Percentiles rank a stretch among this genome's conserved stretches.
Evolutionary conservation across 192 early-diverging fungal species (phyloP).

Genomic region (Entophlyctis luteolus): DNA sequence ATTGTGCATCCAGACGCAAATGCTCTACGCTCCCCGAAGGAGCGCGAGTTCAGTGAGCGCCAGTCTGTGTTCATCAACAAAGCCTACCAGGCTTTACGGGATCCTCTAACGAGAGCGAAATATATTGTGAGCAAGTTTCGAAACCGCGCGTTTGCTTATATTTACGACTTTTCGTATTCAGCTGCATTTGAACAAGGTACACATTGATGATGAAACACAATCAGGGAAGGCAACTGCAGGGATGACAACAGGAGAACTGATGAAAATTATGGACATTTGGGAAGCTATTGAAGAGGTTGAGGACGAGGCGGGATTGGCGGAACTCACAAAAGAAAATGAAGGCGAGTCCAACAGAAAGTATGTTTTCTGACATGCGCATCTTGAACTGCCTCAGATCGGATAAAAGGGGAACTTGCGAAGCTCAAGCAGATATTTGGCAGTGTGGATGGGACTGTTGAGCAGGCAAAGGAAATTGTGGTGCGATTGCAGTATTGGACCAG

Average conservation of each 20-base stretch:
- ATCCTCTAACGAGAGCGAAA: conserved; percentile 75
- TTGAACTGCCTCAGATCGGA: conserved; percentile 36
- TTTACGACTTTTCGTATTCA: not conserved
- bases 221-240: conserved; percentile 42
- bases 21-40: conserved; percentile 57
- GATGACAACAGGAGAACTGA: conserved; percentile 61
- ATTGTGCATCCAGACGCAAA: conserved; percentile 82
- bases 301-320: conserved; percentile 59
- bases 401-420: conserved; percentile 37
- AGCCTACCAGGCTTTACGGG: conserved; percentile 72
- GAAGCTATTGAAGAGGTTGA: conserved; percentile 71
- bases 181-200: conserved; percentile 54
- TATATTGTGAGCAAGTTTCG: conserved; percentile 54
- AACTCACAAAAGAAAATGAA: conserved; percentile 60
- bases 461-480: conserved; percentile 62
- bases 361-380: not conserved
- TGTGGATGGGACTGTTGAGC: conserved; percentile 41
- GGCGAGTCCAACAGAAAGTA: conserved; percentile 30
- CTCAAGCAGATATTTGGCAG: conserved; percentile 63
- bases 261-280: conserved; percentile 76
- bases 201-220: conserved; percentile 64
- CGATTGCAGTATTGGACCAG: conserved; percentile 77
- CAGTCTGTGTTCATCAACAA: conserved; percentile 86
- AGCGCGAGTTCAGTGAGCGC: conserved; percentile 58
- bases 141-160: not conserved